Evolutionary conservation across 192 early-diverging fungal species (phyloP), one percentile per base, ranked within the genome.

Genomic region (Coemansia sp.): DNA sequence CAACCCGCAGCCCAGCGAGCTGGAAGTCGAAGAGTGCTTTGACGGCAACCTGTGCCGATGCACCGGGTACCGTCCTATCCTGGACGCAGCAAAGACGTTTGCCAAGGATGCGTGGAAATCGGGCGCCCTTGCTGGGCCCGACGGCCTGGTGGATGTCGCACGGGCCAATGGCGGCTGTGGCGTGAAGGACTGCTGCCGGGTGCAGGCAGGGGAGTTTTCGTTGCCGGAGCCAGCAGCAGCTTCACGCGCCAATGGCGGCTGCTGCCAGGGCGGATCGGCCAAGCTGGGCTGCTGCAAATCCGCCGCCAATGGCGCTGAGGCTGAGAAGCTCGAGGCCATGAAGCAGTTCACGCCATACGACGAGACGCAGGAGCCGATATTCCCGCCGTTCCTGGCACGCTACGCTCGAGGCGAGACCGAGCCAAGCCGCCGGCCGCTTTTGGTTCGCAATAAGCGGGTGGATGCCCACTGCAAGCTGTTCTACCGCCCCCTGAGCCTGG

Each of bases 1-100:
- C 62, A 90, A 91, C 58, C 69, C 81, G 6, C 66, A 58, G 4
- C 85, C 88, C 14, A 81, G 76, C 1, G 82, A 85, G 56, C 70
- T 83, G 40, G 90, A 90, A 37, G 84, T 93, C 31, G 90, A 94
- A 57, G 87, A 86, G 48, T 82, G 86, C 34, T 92, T 93, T 61
- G 92, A 94, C 56, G 92, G 86, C 41, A 93, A 94, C 65, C 62
- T 94, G 61, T 94, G 92, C 64, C 76, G 92, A n/a, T 94, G 92
- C 81, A 94, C 92, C 6, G 92, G 92, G 21, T 94, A 94, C 56
- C 60, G 90, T 5, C 90, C 90, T 3, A 94, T 94, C 58, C 58
- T 94, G 14, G 90, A 93, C 32, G 90, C 89, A 14, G 90, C 89
- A 42, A 90, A 88, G 67, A 86, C 83, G 15, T 81, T 81, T 71